Evolutionary conservation across 371 early-diverging fungal species (phyloP), one percentile per base, ranked within the genome.

Genomic region (Haplosporangium sp.): DNA sequence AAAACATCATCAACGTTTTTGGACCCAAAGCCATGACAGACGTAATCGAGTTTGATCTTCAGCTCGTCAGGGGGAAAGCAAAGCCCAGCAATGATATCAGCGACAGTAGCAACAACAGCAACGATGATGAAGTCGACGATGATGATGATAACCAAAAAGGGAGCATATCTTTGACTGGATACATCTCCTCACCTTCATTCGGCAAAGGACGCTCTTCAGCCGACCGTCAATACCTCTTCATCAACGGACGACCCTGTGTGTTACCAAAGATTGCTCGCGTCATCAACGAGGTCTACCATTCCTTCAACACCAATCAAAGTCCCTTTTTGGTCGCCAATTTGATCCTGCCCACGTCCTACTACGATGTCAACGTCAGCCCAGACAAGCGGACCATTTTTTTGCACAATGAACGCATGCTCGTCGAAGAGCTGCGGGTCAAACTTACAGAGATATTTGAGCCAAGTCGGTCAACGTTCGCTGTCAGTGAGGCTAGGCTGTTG

Each of bases 361-460:
- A 86, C 75, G 99, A 98, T 84, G 95, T 96, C 20, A 98, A 98
- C 66, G 89, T 98, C 36, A 95, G 95, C 16, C 99, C 99, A 6
- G 96, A 98, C 76, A 98, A 98, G 74, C 87, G 98, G 43, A 95
- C 94, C 0, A 85, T 98, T 6, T 84, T 95, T 60, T 63, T 98
- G 5, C 93, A 95, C 55, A 73, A 93, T 52, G 98, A 98, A 59
- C 64, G 82, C 0, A 59, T 51, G 40, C 37, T 97, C 16, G 55
- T 91, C 0, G 87, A 85, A 11, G 69, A 73, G 1, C 73, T 95
- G 47, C 81, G 86, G 59, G 82, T 83, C 37, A 70, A 82, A 21
- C 64, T 92, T 1, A 82, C 71, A 12, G 72, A 80, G 13, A 55
- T 89, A 12, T 83, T 91, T 57, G 87, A 90, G 60, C 90, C 92